A percentile compares a stretch with the other conserved stretches of the same genome.
phyloP scores from a whole-genome alignment of 345 rosid species.

The Heritiera littoralis region DNA sequence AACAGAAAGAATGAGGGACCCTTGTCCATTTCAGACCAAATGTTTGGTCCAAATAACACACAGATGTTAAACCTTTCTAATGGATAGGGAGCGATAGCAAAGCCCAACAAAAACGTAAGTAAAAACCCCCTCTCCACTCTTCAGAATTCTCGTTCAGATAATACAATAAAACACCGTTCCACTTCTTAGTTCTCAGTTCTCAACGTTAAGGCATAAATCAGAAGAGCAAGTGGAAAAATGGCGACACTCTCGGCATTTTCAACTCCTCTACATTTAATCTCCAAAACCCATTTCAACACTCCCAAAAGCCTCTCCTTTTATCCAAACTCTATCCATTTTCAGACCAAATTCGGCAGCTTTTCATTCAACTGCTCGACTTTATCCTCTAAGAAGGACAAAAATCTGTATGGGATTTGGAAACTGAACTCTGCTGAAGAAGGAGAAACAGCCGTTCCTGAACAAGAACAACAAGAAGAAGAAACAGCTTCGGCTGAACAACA shows the following conservation, averaged over 20 bases:
- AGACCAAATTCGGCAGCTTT: constrained; percentile 25
- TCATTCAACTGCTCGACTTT: constrained; percentile 29
- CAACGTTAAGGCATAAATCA: background rate
- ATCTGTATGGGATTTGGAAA: constrained; percentile 24
- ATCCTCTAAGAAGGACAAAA: constrained; percentile 5
- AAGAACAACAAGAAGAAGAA: constrained; percentile 15
- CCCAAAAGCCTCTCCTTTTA: constrained; percentile 22
- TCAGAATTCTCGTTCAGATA: constrained; percentile 11
- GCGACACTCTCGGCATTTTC: constrained; percentile 48
- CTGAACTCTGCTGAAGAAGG: constrained; percentile 59
- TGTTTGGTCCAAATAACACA: too few relatives aligned
- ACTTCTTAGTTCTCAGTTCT: background rate
- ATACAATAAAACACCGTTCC: background rate
- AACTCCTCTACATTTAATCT: constrained; percentile 30
- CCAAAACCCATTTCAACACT: constrained; percentile 14
- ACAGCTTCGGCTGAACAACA: constrained; percentile 36
- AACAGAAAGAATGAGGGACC: too few relatives aligned
- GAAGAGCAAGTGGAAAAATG: constrained; percentile 32
- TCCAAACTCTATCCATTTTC: constrained; percentile 34
- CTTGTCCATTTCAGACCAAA: too few relatives aligned
- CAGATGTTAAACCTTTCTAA: too few relatives aligned
- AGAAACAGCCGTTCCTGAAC: constrained; percentile 43
- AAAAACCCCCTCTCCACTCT: background rate
- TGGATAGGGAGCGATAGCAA: background rate
- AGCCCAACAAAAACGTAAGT: background rate